Conservation (phyloP, 192 early-diverging fungal genomes). For the Backusella circina region DNA sequence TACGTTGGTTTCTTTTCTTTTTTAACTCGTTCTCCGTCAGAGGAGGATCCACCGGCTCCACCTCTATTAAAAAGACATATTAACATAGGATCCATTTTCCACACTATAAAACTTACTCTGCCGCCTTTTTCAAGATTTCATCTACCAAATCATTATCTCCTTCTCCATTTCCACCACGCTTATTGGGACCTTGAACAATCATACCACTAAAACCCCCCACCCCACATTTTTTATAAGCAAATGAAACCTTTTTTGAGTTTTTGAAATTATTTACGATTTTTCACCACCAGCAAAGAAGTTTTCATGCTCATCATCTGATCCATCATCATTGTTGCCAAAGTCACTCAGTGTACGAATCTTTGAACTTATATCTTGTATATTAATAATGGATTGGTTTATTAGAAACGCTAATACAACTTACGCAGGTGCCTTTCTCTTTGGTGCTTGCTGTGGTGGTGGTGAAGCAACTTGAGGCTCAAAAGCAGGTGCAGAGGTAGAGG, state of each 20-base stretch:
- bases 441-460: not conserved
- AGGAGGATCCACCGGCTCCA: constrained; percentile 12
- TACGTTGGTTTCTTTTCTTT: constrained; percentile 12
- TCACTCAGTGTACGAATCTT: constrained; percentile 49
- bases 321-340: constrained; percentile 28
- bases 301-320: constrained; percentile 51
- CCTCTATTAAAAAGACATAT: constrained; percentile 8
- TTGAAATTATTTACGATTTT: constrained; percentile 70
- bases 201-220: constrained; percentile 34
- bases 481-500: not conserved
- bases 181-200: constrained; percentile 44
- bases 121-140: constrained; percentile 76
- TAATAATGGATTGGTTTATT: not conserved
- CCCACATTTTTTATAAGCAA: not conserved
- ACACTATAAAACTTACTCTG: constrained; percentile 44
- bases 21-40: not conserved
- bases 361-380: not conserved
- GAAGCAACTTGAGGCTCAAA: not conserved
- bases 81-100: not conserved
- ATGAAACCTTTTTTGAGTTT: not conserved
- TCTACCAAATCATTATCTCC: constrained; percentile 57
- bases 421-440: not conserved
- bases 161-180: constrained; percentile 29
- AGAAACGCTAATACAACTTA: not conserved
- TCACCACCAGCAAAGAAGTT: constrained; percentile 93